phyloP scores from a whole-genome alignment of 2,329 filamentous ascomycete species.

The Ambrosiella cleistominuta region DNA sequence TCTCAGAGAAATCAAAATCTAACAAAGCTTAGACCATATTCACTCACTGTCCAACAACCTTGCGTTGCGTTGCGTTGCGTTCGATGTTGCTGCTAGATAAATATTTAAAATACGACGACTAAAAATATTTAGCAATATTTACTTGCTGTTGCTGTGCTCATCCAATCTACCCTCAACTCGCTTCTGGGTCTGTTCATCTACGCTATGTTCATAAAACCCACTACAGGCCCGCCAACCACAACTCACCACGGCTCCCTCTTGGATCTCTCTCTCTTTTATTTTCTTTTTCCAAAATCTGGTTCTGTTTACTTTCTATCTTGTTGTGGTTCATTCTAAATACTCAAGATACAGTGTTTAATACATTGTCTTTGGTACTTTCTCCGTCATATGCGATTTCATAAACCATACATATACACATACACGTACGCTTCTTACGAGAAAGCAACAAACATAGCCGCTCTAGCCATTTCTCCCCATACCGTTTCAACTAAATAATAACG shows the following conservation, averaged over 20 bases:
- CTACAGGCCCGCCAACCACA: background rate
- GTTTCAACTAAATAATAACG: too few relatives aligned
- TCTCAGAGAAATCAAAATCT: background rate
- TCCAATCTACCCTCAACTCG: background rate
- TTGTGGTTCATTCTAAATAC: background rate
- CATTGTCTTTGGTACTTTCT: background rate
- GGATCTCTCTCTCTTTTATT: background rate
- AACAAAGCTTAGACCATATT: background rate
- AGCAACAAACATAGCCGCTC: background rate
- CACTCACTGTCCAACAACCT: background rate
- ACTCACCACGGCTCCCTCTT: background rate
- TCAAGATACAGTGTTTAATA: background rate
- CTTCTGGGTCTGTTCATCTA: background rate
- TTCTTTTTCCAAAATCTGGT: background rate
- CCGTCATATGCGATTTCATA: background rate
- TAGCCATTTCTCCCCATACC: background rate
- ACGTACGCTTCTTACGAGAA: background rate
- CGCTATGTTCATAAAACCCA: background rate
- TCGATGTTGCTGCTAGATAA: background rate
- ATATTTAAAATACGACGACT: background rate
- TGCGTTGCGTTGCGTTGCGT: background rate
- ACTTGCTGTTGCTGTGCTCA: too few relatives aligned
- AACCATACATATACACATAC: background rate
- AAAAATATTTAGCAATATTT: background rate
- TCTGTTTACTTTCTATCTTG: background rate